Percentiles rank a stretch among this genome's conserved stretches.
phyloP scores from a whole-genome alignment of 306 rosid genomes.

The Pueraria montana region DNA sequence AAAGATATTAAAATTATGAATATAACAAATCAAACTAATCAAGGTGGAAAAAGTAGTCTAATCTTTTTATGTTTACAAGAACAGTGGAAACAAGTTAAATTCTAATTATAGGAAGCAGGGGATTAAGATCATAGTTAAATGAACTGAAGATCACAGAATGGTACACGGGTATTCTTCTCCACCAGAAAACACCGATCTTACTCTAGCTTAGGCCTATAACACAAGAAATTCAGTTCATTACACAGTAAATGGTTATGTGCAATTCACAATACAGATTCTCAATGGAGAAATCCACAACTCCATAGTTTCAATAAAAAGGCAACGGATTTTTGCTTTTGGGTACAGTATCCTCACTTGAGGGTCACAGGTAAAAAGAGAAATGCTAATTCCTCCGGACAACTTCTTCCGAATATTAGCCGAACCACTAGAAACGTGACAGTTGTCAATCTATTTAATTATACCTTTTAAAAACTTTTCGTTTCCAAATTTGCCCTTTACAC shows the following conservation, averaged over 20 bases:
- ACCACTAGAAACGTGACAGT: no score
- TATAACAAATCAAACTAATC: background rate
- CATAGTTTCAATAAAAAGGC: no score
- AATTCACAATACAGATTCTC: no score
- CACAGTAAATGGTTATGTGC: constrained; percentile 5
- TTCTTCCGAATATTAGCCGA: no score
- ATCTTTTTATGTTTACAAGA: background rate
- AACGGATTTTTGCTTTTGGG: no score
- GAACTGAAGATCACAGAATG: constrained; percentile 21
- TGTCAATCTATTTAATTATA: no score
- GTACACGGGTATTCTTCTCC: background rate
- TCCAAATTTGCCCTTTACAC: no score
- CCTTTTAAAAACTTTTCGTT: no score
- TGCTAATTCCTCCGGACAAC: no score
- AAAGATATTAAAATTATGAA: background rate
- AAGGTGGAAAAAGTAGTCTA: background rate
- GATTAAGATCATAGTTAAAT: background rate
- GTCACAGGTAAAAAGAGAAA: no score
- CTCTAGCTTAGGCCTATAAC: constrained; percentile 24
- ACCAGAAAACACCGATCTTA: constrained; percentile 10
- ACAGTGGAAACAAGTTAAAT: constrained; percentile 4
- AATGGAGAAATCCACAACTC: no score
- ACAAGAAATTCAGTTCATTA: constrained; percentile 33
- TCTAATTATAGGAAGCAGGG: background rate
- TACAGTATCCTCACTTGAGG: no score